Conservation (phyloP, 352 stramenopile genomes). For the Globisporangium irregulare region DNA sequence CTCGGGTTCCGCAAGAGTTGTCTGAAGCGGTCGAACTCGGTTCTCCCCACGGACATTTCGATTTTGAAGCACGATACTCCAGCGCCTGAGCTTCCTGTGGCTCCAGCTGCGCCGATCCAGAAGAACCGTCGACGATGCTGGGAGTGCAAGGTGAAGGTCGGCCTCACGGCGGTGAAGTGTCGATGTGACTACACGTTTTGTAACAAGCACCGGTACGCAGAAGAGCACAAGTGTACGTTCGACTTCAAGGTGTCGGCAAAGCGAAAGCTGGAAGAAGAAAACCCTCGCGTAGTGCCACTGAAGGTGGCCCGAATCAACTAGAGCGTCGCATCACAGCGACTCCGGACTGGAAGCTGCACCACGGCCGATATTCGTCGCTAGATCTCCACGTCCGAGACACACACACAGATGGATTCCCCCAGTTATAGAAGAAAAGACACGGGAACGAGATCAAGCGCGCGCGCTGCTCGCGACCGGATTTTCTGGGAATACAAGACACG, state of each 20-base stretch:
- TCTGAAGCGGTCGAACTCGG: constrained; percentile 64
- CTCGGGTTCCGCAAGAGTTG: constrained; percentile 65
- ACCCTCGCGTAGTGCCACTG: constrained; percentile 69
- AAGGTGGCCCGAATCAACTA: constrained; percentile 90
- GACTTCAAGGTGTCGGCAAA: constrained; percentile 87
- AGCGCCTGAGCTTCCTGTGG: constrained; percentile 11
- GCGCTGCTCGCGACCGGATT: neutral
- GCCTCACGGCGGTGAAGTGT: constrained; percentile 82
- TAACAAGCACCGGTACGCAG: constrained; percentile 85
- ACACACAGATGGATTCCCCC: constrained; percentile 2
- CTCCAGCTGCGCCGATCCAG: constrained; percentile 41
- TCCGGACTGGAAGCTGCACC: neutral
- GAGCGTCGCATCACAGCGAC: neutral
- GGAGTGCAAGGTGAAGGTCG: constrained; percentile 85
- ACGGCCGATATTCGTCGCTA: neutral
- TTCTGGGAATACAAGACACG: constrained; percentile 10
- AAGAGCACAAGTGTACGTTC: constrained; percentile 86
- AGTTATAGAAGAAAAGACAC: constrained; percentile 5
- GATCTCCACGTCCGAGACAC: neutral
- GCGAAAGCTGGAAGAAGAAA: constrained; percentile 79
- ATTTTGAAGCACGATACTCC: constrained; percentile 10
- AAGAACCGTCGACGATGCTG: constrained; percentile 89
- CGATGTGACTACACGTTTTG: constrained; percentile 91
- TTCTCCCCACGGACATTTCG: constrained; percentile 27
- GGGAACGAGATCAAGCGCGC: neutral